A percentile compares a stretch with the other conserved stretches of the same genome.
phyloP scores from a whole-genome alignment of 2,329 filamentous ascomycete genomes.

The Penicillium palitans region DNA sequence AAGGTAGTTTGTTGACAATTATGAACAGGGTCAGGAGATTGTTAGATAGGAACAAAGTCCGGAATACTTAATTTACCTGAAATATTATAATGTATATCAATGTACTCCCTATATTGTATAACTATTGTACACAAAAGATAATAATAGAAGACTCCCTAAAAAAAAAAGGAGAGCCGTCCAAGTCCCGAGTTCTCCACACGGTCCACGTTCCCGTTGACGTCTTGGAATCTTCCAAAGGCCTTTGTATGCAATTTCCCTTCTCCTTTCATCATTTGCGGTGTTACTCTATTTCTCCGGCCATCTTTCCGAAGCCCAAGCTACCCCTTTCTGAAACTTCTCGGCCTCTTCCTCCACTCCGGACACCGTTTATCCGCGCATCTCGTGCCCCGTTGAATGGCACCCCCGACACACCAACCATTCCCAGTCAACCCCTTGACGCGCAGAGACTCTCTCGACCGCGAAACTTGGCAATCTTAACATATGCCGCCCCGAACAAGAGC shows the following conservation, averaged over 20 bases:
- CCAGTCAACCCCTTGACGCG: constrained; percentile 16
- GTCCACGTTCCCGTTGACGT: constrained; percentile 30
- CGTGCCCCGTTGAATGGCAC: constrained; percentile 25
- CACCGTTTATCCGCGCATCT: constrained; percentile 1
- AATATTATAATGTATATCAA: not conserved
- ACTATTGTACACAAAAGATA: not conserved
- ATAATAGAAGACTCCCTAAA: not conserved
- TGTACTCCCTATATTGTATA: not conserved
- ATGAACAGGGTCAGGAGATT: not conserved
- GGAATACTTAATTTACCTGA: not conserved
- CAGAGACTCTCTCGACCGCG: constrained; percentile 23
- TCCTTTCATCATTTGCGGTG: constrained; percentile 1
- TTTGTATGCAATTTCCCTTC: constrained; percentile 14
- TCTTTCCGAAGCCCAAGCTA: not conserved
- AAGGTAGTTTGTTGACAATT: not conserved
- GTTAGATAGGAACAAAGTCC: not conserved
- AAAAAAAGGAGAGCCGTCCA: constrained; percentile 13
- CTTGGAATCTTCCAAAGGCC: constrained; percentile 9
- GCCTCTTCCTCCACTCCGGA: constrained; percentile 5
- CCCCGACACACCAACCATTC: constrained; percentile 14
- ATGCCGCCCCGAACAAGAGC: constrained; percentile 48
- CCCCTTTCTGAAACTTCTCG: constrained; percentile 2
- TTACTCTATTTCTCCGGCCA: not conserved
- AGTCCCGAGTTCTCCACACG: constrained; percentile 24
- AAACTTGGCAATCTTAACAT: constrained; percentile 38